Conservation (phyloP, 495 filamentous ascomycete species). For the Talaromyces nanjingensis region DNA sequence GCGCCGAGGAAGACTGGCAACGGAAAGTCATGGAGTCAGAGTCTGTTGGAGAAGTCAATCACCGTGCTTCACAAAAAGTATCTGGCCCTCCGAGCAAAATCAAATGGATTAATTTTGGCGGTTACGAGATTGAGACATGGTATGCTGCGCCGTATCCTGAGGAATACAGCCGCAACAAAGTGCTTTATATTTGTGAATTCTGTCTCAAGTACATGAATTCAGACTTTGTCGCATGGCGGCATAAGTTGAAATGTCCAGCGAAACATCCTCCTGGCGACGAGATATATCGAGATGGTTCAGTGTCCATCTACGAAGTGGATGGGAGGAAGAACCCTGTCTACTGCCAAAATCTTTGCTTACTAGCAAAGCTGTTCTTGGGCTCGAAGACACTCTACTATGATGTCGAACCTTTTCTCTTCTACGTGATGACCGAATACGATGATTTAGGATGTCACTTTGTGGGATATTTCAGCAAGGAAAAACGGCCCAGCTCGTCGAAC, state of each 20-base stretch:
- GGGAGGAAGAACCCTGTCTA: slow-evolving; percentile 95
- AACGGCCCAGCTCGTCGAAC: slow-evolving; percentile 87
- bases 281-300: slow-evolving; percentile 89
- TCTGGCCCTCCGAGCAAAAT: slow-evolving; percentile 90
- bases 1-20: slow-evolving; percentile 89
- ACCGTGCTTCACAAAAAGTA: slow-evolving; percentile 54
- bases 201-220: slow-evolving; percentile 99
- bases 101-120: slow-evolving; percentile 96
- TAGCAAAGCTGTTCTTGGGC: slow-evolving; percentile 92
- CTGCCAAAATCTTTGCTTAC: slow-evolving; percentile 92
- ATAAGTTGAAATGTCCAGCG: slow-evolving; percentile 94
- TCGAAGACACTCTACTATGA: slow-evolving; percentile 99
- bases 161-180: slow-evolving; percentile 91
- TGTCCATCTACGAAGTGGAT: slow-evolving; percentile 96
- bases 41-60: slow-evolving; percentile 37
- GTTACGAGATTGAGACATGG: slow-evolving; percentile 97
- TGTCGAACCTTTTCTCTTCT: slow-evolving; percentile 96
- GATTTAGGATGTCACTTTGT: slow-evolving; percentile 94
- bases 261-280: slow-evolving; percentile 97
- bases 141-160: slow-evolving; percentile 98
- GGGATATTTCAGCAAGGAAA: slow-evolving; percentile 98
- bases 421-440: slow-evolving; percentile 95
- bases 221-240: slow-evolving; percentile 93
- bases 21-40: slow-evolving; percentile 45
- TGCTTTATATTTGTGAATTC: slow-evolving; percentile 97